Percentiles rank a stretch among this genome's conserved stretches.
phyloP scores from a whole-genome alignment of 805 yeast species.

The Yarrowia sp. region DNA sequence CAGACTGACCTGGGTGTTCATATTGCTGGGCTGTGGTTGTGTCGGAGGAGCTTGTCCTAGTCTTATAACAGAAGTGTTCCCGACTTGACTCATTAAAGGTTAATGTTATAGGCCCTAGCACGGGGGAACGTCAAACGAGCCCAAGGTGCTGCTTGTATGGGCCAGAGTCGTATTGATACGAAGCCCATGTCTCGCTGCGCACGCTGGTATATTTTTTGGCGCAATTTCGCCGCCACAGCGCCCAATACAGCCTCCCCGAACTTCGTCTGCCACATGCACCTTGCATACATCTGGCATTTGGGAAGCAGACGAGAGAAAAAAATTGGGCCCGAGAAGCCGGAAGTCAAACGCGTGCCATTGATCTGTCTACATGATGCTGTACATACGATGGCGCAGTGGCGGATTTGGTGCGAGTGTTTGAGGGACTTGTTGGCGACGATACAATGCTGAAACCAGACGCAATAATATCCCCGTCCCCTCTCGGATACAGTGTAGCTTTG shows the following conservation, averaged over 20 bases:
- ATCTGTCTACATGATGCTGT: no score
- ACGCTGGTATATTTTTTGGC: not conserved
- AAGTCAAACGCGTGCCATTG: not conserved
- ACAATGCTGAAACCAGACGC: no score
- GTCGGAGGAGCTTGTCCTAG: not conserved
- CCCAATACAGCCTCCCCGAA: no score
- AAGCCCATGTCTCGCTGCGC: not conserved
- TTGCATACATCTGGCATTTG: conserved; percentile 19
- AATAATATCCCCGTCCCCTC: not conserved
- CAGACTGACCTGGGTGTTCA: conserved; percentile 37
- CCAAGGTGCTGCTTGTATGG: no score
- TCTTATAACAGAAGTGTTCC: not conserved
- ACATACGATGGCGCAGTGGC: no score
- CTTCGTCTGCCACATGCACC: not conserved
- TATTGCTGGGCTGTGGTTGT: not conserved
- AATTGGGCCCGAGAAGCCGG: not conserved
- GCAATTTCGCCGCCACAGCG: no score
- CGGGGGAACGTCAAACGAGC: not conserved
- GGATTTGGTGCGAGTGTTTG: no score
- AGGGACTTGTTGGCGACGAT: no score
- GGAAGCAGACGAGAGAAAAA: conserved; percentile 3
- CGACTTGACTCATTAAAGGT: conserved; percentile 24
- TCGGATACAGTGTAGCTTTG: not conserved
- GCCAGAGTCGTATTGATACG: not conserved
- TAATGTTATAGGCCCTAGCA: not conserved